Conservation (phyloP, 768 basidiomycete species). For the Kwoniella sp. region DNA sequence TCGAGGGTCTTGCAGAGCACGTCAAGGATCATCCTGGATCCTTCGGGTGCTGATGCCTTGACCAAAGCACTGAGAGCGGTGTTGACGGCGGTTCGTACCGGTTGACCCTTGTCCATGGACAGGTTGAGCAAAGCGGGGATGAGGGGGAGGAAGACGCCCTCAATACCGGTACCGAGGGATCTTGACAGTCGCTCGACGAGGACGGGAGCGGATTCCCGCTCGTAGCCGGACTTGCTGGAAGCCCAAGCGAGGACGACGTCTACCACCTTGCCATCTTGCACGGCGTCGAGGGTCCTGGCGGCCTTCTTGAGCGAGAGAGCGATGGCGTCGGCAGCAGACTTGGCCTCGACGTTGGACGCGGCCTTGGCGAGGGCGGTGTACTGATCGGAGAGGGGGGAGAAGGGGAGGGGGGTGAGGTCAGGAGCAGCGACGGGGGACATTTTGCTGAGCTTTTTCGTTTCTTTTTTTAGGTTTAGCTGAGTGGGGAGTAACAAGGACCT, state of each 20-base stretch:
- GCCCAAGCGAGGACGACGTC: slow-evolving; percentile 43
- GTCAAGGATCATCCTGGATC: slow-evolving; percentile 64
- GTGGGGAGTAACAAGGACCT: background rate
- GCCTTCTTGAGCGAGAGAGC: slow-evolving; percentile 43
- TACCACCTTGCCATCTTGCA: slow-evolving; percentile 38
- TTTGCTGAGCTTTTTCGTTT: slow-evolving; percentile 1
- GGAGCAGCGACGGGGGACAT: slow-evolving; percentile 45
- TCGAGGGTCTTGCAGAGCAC: slow-evolving; percentile 60
- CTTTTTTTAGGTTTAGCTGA: background rate
- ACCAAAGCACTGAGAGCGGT: slow-evolving; percentile 76
- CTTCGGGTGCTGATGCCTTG: slow-evolving; percentile 77
- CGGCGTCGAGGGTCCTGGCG: slow-evolving; percentile 31
- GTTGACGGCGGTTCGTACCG: slow-evolving; percentile 76
- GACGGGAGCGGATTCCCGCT: slow-evolving; percentile 49
- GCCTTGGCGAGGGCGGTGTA: slow-evolving; percentile 41
- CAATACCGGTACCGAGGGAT: slow-evolving; percentile 57
- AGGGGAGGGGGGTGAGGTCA: slow-evolving; percentile 37
- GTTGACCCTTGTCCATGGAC: slow-evolving; percentile 89
- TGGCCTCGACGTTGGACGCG: slow-evolving; percentile 46
- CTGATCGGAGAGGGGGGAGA: slow-evolving; percentile 33
- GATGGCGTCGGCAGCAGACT: slow-evolving; percentile 45
- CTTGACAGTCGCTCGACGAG: slow-evolving; percentile 48
- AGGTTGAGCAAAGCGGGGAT: slow-evolving; percentile 68
- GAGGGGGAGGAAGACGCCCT: slow-evolving; percentile 70
- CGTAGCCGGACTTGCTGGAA: slow-evolving; percentile 38